Evolutionary conservation across 257 asterid genomes (phyloP), one percentile per base, ranked within the genome.

Genomic region (Voacanga thouarsii): DNA sequence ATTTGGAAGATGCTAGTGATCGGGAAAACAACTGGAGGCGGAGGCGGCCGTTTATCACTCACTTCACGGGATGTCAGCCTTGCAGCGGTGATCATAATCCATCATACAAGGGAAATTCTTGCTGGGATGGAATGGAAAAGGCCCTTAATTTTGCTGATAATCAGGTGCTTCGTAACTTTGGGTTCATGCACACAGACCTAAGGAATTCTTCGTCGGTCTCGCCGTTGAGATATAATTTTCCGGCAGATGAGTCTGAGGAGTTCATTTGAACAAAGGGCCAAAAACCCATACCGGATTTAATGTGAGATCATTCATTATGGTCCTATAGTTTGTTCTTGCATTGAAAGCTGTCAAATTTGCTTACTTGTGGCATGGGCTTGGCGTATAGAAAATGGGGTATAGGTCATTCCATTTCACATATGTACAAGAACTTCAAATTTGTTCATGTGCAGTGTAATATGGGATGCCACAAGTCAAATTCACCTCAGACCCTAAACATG

Each of bases 41-140:
- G 84, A 82, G 92, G 79, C 83, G 98, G 84, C 97, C 98, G 19
- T 93, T 91, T 41, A 84, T 93, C 23, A 93, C 98, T 12, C 98
- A 93, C 44, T 93, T 93, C 85, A 89, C 96, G 41, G 97, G 98
- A 55, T 93, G 98, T 71, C 98, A 93, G 84, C 98, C 97, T 53
- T 93, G 98, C 44, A 90, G 90, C 28, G 98, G 98, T 75, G 84
- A 83, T 39, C 89, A 90, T 41, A 90, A 90, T 60, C 87, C 90
- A 33, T 85, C 78, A 49, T 93, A 88, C 47, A 55, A 75, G 12
- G 80, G 82, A 24, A 74, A 83, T 53, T 77, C 76, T 9, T 87
- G 90, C 60, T 80, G 78, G 78, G 59, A 76, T 23, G 77, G 82
- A 15, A 84, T 87, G 82, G 82, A 79, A 37, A 87, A 75, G 68